Percentiles rank a stretch among this genome's conserved stretches.
phyloP scores from a whole-genome alignment of 768 basidiomycete genomes.

The Lentinula edodes region DNA sequence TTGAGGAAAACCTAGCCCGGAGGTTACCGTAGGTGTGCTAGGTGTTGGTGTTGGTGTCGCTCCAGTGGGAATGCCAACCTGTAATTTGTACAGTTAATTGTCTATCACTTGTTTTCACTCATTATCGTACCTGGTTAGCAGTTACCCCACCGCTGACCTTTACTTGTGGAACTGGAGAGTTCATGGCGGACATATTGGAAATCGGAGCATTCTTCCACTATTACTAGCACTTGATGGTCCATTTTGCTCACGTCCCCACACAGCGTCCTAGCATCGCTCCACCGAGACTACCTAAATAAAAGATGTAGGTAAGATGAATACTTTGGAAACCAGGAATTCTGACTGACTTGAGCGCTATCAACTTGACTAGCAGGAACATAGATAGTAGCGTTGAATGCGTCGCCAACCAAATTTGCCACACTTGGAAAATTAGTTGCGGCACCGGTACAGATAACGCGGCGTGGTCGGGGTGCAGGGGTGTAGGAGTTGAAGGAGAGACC shows the following conservation, averaged over 20 bases:
- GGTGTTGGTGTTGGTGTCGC: background rate
- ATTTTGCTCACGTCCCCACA: constrained; percentile 65
- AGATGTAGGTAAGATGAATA: background rate
- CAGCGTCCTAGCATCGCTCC: constrained; percentile 78
- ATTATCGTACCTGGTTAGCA: background rate
- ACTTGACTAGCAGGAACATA: constrained; percentile 71
- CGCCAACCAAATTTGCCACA: constrained; percentile 72
- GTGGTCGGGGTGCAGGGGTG: constrained; percentile 59
- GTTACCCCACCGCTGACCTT: background rate
- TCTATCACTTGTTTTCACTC: background rate
- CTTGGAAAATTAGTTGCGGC: constrained; percentile 83
- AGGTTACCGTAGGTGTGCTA: background rate
- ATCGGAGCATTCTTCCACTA: background rate
- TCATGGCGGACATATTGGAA: background rate
- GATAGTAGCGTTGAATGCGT: constrained; percentile 79
- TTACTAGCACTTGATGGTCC: constrained; percentile 4
- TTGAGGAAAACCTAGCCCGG: background rate
- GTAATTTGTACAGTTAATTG: background rate
- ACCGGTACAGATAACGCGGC: constrained; percentile 65
- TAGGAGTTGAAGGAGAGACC: constrained; percentile 79
- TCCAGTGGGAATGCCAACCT: constrained; percentile 1
- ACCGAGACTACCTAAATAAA: constrained; percentile 47
- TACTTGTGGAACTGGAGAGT: background rate
- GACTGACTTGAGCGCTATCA: constrained; percentile 64
- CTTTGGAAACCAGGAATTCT: background rate